Base-by-base conservation (phyloP, 768 basidiomycete genomes). In the Boletus reticuloceps region DNA sequence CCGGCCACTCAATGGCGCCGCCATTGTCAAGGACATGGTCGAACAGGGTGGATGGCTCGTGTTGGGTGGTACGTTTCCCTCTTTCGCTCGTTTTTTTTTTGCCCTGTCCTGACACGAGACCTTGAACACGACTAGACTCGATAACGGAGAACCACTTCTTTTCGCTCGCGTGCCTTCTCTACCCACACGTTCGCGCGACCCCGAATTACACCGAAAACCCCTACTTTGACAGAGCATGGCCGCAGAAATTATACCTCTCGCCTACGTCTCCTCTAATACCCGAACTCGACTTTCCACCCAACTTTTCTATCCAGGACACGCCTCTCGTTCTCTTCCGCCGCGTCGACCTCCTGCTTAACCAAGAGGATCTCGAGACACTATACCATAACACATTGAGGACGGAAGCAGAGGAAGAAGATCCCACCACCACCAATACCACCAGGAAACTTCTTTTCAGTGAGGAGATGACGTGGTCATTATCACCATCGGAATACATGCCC, bases 101-200 rank as follows among this genome's bases (percentile, higher is more conserved):
- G 16, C 38, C 37, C 34, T 53, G 38, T 50, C 39, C 19, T 63
- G 46, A 63, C 38, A 3, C 13, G 20, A 10, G 41, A 50, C 22
- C 14, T 45, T 48, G 56, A 34, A 12, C 13, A 5, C 20, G 51
- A 27, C 55, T 58, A 83, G 86, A 89, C 62, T 87, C 85, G 0
- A 82, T 87, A 17, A 82, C 83, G 2, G 86, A 89, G 64, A 83
- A 82, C 58, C 85, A 88, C 65, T 88, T 88, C 74, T 88, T 87
- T 67, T 87, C 86, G 6, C 64, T 88, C 1, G 87, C 85, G 0
- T 88, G 86, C 62, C 61, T 80, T 40, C 75, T 88, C 4, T 82
- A 81, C 67, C 85, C 86, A 0, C 84, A 88, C 62, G 85, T 88
- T 37, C 75, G 76, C 36, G 86, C 85, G 1, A 84, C 81, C 3